Evolutionary conservation across 345 rosid genomes (phyloP).

Genomic region (Rhizophora apiculata): DNA sequence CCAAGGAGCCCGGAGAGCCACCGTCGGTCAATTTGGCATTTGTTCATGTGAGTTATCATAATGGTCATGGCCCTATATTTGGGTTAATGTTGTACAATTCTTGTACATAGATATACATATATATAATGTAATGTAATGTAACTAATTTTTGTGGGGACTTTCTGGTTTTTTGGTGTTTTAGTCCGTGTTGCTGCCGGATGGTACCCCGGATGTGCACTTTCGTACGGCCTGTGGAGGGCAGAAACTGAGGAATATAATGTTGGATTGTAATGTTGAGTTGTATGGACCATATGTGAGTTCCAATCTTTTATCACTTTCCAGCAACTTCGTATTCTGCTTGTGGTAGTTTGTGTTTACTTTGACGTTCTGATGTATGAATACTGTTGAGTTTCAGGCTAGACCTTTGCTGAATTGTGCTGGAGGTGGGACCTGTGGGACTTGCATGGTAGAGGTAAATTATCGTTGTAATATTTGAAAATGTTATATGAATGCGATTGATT

Average conservation of each 20-base stretch:
- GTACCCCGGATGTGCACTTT: slow-evolving; percentile 80
- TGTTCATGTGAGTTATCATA: slow-evolving; percentile 62
- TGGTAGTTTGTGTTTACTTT: too few species aligned
- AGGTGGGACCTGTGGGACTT: slow-evolving; percentile 87
- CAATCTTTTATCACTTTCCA: background rate
- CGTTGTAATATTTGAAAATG: background rate
- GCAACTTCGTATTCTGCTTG: too few species aligned
- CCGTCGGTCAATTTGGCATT: slow-evolving; percentile 66
- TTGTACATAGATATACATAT: background rate
- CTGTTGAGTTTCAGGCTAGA: slow-evolving; percentile 42
- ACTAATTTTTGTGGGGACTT: background rate
- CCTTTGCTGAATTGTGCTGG: slow-evolving; percentile 82
- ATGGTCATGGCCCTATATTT: too few species aligned
- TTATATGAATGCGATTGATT: too few species aligned
- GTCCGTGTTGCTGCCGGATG: slow-evolving; percentile 91
- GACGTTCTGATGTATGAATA: background rate
- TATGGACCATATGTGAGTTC: slow-evolving; percentile 85
- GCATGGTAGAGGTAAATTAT: slow-evolving; percentile 77
- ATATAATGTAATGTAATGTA: background rate
- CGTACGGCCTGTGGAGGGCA: slow-evolving; percentile 72
- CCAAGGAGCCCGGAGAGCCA: slow-evolving; percentile 44
- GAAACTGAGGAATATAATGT: slow-evolving; percentile 88
- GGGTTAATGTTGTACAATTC: background rate
- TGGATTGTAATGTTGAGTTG: slow-evolving; percentile 70
- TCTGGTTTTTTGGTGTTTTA: slow-evolving; percentile 18